Percentiles rank a stretch among this genome's conserved stretches.
Evolutionary conservation across 257 asterid genomes (phyloP).

Genomic region (Rauvolfia tetraphylla): DNA sequence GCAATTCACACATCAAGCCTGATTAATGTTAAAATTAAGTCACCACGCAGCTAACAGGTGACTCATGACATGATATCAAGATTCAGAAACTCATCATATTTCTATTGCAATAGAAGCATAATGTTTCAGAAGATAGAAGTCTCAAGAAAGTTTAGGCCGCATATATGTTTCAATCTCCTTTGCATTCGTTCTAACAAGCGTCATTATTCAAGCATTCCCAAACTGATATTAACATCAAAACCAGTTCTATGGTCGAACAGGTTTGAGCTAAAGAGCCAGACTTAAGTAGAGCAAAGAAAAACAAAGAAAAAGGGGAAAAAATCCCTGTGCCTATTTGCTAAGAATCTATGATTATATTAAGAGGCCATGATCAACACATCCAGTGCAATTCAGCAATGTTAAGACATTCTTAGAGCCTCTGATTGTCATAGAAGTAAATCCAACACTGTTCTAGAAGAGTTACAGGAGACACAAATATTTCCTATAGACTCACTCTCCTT

Average conservation of each 20-base stretch:
- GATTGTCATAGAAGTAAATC: neutral
- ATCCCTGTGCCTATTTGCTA: neutral
- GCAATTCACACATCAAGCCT: slow-evolving; percentile 97
- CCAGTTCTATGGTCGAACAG: neutral
- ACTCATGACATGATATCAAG: neutral
- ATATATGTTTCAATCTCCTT: neutral
- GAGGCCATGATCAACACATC: neutral
- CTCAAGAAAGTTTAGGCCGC: neutral
- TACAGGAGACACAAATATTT: neutral
- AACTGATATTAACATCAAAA: neutral
- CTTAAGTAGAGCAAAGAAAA: no score
- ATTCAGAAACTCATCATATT: neutral
- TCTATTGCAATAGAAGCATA: neutral
- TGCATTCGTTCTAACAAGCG: neutral
- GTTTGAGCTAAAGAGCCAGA: no score
- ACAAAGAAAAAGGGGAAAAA: neutral
- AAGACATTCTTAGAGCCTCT: neutral
- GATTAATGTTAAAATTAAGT: slow-evolving; percentile 20
- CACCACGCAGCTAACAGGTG: neutral
- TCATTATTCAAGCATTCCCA: neutral
- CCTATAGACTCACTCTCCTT: neutral
- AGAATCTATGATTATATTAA: neutral
- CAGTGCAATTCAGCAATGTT: neutral
- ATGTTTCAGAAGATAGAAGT: neutral
- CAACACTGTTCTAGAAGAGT: neutral